phyloP scores from a whole-genome alignment of 2,329 filamentous ascomycete species.

The Endocalyx cinctus region DNA sequence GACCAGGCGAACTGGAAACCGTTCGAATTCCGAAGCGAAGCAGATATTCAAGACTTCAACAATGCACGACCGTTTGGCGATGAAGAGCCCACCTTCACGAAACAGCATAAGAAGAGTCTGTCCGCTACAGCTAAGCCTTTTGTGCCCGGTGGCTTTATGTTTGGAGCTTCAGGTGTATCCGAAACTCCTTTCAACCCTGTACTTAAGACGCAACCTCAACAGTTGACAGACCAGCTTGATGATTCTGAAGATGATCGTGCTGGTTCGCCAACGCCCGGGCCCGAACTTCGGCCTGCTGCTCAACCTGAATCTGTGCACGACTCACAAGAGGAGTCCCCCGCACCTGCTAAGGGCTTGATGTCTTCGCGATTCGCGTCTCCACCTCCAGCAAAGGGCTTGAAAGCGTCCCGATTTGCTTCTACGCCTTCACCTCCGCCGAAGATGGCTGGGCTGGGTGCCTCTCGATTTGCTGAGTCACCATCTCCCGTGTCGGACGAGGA shows the following conservation, averaged over 20 bases:
- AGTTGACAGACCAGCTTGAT: slow-evolving; percentile 14
- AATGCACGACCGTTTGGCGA: slow-evolving; percentile 47
- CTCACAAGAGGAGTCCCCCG: too few species aligned
- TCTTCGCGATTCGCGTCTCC: slow-evolving; percentile 30
- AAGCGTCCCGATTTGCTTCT: slow-evolving; percentile 43
- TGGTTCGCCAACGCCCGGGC: slow-evolving; percentile 29
- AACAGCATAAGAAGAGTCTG: slow-evolving; percentile 52
- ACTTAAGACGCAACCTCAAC: slow-evolving; percentile 19
- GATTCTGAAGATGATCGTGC: slow-evolving; percentile 26
- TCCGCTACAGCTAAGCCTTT: slow-evolving; percentile 72
- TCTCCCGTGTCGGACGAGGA: slow-evolving; percentile 28
- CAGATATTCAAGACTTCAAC: slow-evolving; percentile 47
- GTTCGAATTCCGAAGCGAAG: slow-evolving; percentile 53
- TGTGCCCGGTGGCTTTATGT: slow-evolving; percentile 35
- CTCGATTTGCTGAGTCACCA: slow-evolving; percentile 39
- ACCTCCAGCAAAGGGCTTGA: slow-evolving; percentile 34
- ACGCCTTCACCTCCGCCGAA: slow-evolving; percentile 38
- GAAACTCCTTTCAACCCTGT: slow-evolving; percentile 23
- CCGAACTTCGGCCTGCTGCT: slow-evolving; percentile 17
- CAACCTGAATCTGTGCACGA: too few species aligned
- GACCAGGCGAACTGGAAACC: slow-evolving; percentile 50
- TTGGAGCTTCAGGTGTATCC: slow-evolving; percentile 27
- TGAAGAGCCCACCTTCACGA: slow-evolving; percentile 32
- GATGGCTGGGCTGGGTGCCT: slow-evolving; percentile 37
- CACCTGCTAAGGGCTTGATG: slow-evolving; percentile 23